Conservation (phyloP, 163 green algal genomes). For the Chlamydomonas reinhardtii region DNA sequence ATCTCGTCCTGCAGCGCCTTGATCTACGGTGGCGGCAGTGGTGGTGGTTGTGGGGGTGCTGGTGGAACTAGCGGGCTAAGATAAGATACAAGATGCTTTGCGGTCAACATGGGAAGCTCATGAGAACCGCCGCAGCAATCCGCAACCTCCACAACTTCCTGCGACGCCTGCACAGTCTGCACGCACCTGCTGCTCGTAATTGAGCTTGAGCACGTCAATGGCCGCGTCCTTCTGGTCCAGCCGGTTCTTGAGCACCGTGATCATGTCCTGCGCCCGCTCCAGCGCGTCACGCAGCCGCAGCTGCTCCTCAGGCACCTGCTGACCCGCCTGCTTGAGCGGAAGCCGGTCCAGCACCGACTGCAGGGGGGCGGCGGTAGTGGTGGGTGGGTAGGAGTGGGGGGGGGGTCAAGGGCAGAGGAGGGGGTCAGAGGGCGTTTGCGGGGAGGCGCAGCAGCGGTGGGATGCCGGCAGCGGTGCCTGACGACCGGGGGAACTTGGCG, state of each 20-base stretch:
- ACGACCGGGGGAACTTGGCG: no score
- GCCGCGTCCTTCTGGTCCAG: slow-evolving; percentile 67
- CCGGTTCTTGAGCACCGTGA: slow-evolving; percentile 53
- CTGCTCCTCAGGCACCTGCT: slow-evolving; percentile 42
- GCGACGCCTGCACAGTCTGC: no score
- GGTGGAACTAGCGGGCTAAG: no score
- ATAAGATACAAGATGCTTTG: no score
- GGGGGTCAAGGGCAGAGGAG: no score
- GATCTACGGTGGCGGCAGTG: slow-evolving; percentile 5
- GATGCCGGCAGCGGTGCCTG: no score
- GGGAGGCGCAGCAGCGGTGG: no score
- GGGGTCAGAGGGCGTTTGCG: no score
- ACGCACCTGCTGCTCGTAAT: slow-evolving; percentile 61
- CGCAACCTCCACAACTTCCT: no score
- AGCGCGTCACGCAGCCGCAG: slow-evolving; percentile 42
- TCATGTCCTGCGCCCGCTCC: slow-evolving; percentile 49
- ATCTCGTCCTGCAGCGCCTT: slow-evolving; percentile 53
- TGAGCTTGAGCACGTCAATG: slow-evolving; percentile 56
- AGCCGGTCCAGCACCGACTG: slow-evolving; percentile 43
- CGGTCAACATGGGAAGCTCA: no score
- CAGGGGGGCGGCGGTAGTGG: neutral
- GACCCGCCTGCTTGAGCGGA: slow-evolving; percentile 22
- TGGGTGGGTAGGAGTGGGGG: no score
- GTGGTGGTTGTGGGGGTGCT: neutral
- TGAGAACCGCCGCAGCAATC: no score